These are phyloP conservation scores for Wickerhamiella lipophila DNA, from an alignment of 805 yeast genomes.

Conservation along the genomic window DNA sequence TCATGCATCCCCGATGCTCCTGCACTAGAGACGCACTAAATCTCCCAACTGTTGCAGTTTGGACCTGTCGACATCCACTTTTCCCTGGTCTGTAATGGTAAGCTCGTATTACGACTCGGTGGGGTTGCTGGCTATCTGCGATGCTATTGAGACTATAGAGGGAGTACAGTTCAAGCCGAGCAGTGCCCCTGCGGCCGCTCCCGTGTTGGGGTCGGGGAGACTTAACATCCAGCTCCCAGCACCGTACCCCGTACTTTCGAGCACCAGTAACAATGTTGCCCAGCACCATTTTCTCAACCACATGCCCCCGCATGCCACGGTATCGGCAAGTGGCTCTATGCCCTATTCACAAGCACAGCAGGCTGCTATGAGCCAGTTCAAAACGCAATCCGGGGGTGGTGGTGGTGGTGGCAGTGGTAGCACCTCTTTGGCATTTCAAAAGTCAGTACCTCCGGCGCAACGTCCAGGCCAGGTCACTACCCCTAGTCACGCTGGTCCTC, in stretches of 20 bases:
- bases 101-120: constrained; percentile 29
- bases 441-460: constrained; percentile 4
- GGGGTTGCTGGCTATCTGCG: constrained; percentile 31
- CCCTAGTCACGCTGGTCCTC: constrained; percentile 8
- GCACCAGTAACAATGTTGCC: not conserved
- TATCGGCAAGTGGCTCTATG: constrained; percentile 17
- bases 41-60: constrained; percentile 10
- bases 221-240: constrained; percentile 12
- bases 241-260: constrained; percentile 13
- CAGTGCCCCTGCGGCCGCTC: constrained; percentile 12
- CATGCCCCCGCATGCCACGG: constrained; percentile 20
- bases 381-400: constrained; percentile 9
- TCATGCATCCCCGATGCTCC: constrained; percentile 8
- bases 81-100: not conserved
- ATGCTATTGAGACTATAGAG: constrained; percentile 30
- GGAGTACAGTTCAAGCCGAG: constrained; percentile 24
- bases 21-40: constrained; percentile 4
- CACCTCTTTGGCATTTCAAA: constrained; percentile 6
- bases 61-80: constrained; percentile 5
- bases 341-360: constrained; percentile 21
- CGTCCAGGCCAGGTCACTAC: constrained; percentile 10
- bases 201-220: constrained; percentile 8
- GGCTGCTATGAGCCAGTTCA: constrained; percentile 19
- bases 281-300: constrained; percentile 21
- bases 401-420: not conserved